Evolutionary conservation across 1,139 yeast species (phyloP), one percentile per base, ranked within the genome.

Genomic region (Zhuliangozyma blackwelliae): DNA sequence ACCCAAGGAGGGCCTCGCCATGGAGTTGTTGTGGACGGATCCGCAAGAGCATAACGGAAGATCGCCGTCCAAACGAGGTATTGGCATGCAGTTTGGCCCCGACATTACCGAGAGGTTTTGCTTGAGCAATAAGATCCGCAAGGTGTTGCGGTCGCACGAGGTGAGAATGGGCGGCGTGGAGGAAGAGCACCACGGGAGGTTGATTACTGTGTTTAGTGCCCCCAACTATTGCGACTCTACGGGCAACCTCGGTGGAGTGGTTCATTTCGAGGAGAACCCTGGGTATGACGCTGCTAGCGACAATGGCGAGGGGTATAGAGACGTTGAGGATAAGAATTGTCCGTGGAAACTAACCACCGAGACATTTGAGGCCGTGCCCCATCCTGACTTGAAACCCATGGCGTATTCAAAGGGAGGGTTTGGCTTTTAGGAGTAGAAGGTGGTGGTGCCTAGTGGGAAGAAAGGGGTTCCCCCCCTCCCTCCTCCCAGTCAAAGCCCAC

Each of bases 21-120:
- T 90, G 97, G 98, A 92, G 55, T 72, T 94, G 57, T 69, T 92
- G 43, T 92, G 99, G 99, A 87, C 97, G 0, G 99, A 92, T 58
- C 99, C 99, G 1, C 97, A 89, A 58, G 68, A 71, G 0, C 69
- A 63, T 9, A 65, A 75, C 12, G 98, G 98, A 10, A 74, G 95
- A 34, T 79, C 89, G 1, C 88, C 95, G 5, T 85, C 95, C 20
- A 89, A 89, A 62, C 77, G 99, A 57, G 99, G 99, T 29, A 81
- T 90, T 38, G 97, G 98, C 22, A 77, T 87, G 61, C 96, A 92
- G 57, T 92, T 92, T 59, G 99, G 99, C 1, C 97, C 97, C 7
- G 98, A 92, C 57, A 77, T 92, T 42, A 92, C 98, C 7, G 80
- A 78, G 40, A 58, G 74, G 32, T 92, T 90, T 70, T 79, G 96